Conservation (phyloP, 1,284 basidiomycete species). For the Grifola frondosa region DNA sequence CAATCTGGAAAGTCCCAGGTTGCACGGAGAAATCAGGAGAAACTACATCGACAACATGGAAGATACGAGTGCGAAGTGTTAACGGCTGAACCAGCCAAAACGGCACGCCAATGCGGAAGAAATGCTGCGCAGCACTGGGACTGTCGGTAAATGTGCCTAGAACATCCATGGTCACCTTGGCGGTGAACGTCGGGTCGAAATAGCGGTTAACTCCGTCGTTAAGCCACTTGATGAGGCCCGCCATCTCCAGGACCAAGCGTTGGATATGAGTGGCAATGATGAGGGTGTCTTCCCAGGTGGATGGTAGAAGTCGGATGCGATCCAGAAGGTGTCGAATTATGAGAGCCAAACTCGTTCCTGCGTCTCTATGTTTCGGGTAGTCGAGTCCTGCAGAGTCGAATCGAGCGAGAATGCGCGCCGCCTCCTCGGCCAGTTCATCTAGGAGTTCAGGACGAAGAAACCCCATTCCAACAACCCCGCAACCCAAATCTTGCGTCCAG, state of each 20-base stretch:
- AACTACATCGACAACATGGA: background rate
- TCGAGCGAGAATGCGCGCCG: background rate
- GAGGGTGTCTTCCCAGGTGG: background rate
- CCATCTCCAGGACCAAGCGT: conserved; percentile 3
- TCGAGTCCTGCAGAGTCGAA: background rate
- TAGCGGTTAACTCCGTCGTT: too few species aligned
- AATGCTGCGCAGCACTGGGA: background rate
- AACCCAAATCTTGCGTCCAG: background rate
- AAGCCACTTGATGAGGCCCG: conserved; percentile 1
- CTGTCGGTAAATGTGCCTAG: background rate
- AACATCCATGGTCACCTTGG: background rate
- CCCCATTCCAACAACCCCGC: background rate
- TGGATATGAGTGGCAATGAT: conserved; percentile 4
- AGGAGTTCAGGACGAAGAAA: background rate
- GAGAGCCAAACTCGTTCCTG: background rate
- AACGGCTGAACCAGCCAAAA: conserved; percentile 5
- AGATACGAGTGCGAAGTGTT: background rate
- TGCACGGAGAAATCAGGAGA: conserved; percentile 1
- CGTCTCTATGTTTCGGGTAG: background rate
- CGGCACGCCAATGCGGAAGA: conserved; percentile 2
- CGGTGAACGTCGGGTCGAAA: too few species aligned
- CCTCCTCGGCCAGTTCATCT: background rate
- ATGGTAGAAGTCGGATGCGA: conserved; percentile 1
- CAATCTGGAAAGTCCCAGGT: conserved; percentile 3
- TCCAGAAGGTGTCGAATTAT: conserved; percentile 2